These are phyloP conservation scores for Cylindrodendrum hubeiense DNA, from an alignment of 2,329 filamentous ascomycete species.

Conservation along the genomic window DNA sequence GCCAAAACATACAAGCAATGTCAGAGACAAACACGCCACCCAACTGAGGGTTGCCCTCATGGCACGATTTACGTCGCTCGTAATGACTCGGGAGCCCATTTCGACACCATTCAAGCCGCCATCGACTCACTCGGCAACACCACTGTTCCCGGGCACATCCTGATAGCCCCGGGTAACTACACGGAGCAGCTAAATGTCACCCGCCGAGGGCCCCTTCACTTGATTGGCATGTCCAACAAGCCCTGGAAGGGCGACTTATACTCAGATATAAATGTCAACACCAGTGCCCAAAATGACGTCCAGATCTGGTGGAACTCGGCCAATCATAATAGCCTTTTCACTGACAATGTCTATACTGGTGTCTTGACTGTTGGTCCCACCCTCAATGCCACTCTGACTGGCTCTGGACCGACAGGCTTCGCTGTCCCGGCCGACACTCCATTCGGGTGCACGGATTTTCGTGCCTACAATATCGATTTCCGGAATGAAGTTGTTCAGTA, in stretches of 20 bases:
- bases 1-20: conserved; percentile 21
- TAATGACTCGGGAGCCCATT: conserved; percentile 48
- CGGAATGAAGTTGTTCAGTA: conserved; percentile 67
- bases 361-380: conserved; percentile 74
- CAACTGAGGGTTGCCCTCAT: conserved; percentile 49
- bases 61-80: conserved; percentile 54
- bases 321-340: conserved; percentile 57
- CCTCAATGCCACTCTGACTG: conserved; percentile 72
- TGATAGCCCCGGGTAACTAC: conserved; percentile 71
- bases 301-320: conserved; percentile 70
- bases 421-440: conserved; percentile 71
- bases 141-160: conserved; percentile 52
- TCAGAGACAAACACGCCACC: conserved; percentile 17
- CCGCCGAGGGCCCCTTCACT: conserved; percentile 68
- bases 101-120: conserved; percentile 53
- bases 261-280: conserved; percentile 59
- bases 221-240: conserved; percentile 68
- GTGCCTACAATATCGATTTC: conserved; percentile 76
- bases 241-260: conserved; percentile 50
- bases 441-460: conserved; percentile 73
- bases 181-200: conserved; percentile 76
- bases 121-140: conserved; percentile 50
- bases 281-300: conserved; percentile 61
- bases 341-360: conserved; percentile 74
- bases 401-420: conserved; percentile 71